Evolutionary conservation across 345 rosid genomes (phyloP), one percentile per base, ranked within the genome.

Genomic region (Heritiera fomes): DNA sequence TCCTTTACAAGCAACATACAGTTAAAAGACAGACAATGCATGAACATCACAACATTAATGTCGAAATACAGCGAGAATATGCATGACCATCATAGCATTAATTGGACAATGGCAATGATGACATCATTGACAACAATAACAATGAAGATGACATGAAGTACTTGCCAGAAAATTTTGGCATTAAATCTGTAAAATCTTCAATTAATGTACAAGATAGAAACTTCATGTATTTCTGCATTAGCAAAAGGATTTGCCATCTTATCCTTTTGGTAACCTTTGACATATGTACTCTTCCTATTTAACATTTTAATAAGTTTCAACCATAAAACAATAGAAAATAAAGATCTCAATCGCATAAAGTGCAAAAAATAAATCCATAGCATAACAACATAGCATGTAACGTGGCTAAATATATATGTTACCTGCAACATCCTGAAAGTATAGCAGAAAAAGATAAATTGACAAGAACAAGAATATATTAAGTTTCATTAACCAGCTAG

Each of bases 291-390:
- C 47, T 8, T 71, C 34, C 61, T 53, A 47, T 49, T 70, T 7
- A 58, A 7, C 59, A 23, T 46, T 49, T 28, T 47, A 20, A 23
- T 23, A 47, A 47, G 17, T 34, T 72, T 72, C 32, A 55, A 75
- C 66, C 77, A 43, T 43, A 43, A 58, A 60, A 59, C 65, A 41
- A 23, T 41, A 59, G 40, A 23, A 69, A 71, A 14, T 15, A 71
- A 71, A 14, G 41, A 71, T 74, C 67, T 74, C 67, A 74, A 55
- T 52, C 7, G 10, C 20, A 55, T 62, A 38, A 73, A 38, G 63
- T 40, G 47, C 28, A 41, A 8, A 13, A n/a, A 73, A n/a, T 56
- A 73, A 73, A 43, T 32, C 55, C 63, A 55, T 8, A 72, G 63
- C n/a, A 73, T 38, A 55, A 18, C 18, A 40, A 55, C 63, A 55